Evolutionary conservation across 306 rosid genomes (phyloP).

Genomic region (Cyamopsis tetragonoloba): DNA sequence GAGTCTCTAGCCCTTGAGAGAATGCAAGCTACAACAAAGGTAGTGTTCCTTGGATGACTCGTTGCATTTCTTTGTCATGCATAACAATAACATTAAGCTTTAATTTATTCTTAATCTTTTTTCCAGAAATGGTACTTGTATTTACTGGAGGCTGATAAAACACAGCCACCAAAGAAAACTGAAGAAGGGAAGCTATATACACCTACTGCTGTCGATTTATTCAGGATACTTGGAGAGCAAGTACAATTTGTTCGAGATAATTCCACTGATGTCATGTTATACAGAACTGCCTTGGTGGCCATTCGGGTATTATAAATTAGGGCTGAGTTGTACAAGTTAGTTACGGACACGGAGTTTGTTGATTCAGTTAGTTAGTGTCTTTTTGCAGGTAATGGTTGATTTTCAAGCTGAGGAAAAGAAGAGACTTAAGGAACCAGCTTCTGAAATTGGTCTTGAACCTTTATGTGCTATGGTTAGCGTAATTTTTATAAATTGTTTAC

Average conservation of each 20-base stretch:
- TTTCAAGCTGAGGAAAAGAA: conserved; percentile 93
- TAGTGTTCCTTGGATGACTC: conserved; percentile 30
- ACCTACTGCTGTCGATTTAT: conserved; percentile 96
- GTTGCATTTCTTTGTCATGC: conserved; percentile 15
- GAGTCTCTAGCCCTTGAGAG: conserved; percentile 94
- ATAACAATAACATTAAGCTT: conserved; percentile 8
- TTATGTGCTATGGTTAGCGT: conserved; percentile 88
- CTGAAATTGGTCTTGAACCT: conserved; percentile 93
- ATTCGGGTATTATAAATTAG: too few relatives aligned
- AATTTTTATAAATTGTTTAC: background rate
- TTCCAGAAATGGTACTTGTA: conserved; percentile 96
- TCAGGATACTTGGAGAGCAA: conserved; percentile 98
- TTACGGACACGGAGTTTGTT: too few relatives aligned
- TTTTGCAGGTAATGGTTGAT: conserved; percentile 87
- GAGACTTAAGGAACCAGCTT: conserved; percentile 90
- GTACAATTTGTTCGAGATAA: conserved; percentile 96
- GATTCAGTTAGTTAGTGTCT: too few relatives aligned
- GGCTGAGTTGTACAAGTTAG: too few relatives aligned
- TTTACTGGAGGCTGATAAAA: conserved; percentile 93
- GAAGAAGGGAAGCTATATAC: conserved; percentile 97
- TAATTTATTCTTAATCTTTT: conserved; percentile 27
- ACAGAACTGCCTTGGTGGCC: conserved; percentile 88
- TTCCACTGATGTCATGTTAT: conserved; percentile 92
- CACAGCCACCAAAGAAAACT: conserved; percentile 94
- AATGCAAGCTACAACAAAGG: conserved; percentile 98